Evolutionary conservation across 2,329 filamentous ascomycete species (phyloP).

Genomic region (Fusarium euwallaceae): DNA sequence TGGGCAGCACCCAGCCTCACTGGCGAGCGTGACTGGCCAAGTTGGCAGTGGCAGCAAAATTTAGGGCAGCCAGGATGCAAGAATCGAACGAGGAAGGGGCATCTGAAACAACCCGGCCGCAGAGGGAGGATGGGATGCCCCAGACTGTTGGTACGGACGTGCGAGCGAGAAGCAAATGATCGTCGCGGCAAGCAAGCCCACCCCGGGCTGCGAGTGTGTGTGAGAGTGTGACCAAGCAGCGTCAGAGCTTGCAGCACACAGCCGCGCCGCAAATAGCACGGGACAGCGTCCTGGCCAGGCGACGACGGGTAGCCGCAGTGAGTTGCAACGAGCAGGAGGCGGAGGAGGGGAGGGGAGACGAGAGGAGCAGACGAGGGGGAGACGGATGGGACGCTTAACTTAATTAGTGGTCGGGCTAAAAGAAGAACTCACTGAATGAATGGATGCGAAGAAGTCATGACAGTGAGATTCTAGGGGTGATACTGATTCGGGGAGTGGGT

Average conservation of each 20-base stretch:
- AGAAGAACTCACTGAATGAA: constrained; percentile 3
- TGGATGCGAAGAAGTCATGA: background rate
- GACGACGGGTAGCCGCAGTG: constrained; percentile 2
- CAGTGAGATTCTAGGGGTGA: constrained; percentile 5
- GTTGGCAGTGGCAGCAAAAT: constrained; percentile 23
- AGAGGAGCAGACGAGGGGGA: background rate
- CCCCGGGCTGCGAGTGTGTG: constrained; percentile 17
- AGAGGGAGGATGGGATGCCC: constrained; percentile 45
- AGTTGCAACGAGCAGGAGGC: constrained; percentile 11
- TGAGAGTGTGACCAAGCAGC: constrained; percentile 10
- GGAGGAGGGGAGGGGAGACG: constrained; percentile 1
- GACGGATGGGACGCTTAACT: background rate
- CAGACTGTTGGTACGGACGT: constrained; percentile 44
- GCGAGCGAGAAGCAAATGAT: constrained; percentile 44
- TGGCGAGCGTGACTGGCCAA: background rate
- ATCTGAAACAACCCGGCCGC: constrained; percentile 44
- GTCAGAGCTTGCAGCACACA: constrained; percentile 36
- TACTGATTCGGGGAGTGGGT: constrained; percentile 9
- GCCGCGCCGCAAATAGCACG: constrained; percentile 48
- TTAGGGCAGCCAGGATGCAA: constrained; percentile 42
- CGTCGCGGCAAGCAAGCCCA: constrained; percentile 46
- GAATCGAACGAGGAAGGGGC: constrained; percentile 45
- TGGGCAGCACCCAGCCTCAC: background rate
- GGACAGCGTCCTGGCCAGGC: background rate
- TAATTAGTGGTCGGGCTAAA: background rate